phyloP scores from a whole-genome alignment of 257 asterid genomes.

The Capsicum baccatum region DNA sequence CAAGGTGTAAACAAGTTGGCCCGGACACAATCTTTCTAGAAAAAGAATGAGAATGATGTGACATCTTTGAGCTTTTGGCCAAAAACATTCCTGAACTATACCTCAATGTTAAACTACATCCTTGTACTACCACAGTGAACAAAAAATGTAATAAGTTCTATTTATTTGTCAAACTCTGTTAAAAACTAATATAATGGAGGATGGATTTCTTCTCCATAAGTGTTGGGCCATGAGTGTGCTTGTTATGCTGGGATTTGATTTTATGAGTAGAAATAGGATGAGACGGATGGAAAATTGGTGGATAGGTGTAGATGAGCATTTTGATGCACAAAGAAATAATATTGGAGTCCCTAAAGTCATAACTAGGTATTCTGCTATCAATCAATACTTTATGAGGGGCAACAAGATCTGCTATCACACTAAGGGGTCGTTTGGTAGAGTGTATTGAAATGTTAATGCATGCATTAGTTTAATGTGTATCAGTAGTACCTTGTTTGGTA shows the following conservation, averaged over 20 bases:
- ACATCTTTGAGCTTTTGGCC: neutral
- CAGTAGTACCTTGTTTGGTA: no score
- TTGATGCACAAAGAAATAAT: neutral
- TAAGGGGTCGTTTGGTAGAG: neutral
- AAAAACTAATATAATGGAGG: neutral
- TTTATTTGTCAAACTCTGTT: neutral
- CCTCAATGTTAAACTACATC: neutral
- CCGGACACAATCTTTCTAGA: neutral
- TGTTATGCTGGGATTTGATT: neutral
- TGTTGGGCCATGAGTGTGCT: neutral
- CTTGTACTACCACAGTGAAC: neutral
- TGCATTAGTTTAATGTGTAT: no score
- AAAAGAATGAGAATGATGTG: neutral
- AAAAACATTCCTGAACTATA: neutral
- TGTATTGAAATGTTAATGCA: no score
- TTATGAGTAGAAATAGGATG: neutral
- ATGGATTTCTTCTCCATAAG: neutral
- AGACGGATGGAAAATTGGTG: neutral
- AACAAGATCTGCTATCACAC: neutral
- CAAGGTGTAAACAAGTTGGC: neutral
- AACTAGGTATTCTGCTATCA: neutral
- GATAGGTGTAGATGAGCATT: neutral
- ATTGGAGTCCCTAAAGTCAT: neutral
- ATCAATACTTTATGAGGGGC: neutral
- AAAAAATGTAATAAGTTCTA: neutral